A percentile compares a stretch with the other conserved stretches of the same genome.
These are phyloP conservation scores for Camellia lanceoleosa DNA, from an alignment of 148 eudicot genomes.

Conservation along the genomic window DNA sequence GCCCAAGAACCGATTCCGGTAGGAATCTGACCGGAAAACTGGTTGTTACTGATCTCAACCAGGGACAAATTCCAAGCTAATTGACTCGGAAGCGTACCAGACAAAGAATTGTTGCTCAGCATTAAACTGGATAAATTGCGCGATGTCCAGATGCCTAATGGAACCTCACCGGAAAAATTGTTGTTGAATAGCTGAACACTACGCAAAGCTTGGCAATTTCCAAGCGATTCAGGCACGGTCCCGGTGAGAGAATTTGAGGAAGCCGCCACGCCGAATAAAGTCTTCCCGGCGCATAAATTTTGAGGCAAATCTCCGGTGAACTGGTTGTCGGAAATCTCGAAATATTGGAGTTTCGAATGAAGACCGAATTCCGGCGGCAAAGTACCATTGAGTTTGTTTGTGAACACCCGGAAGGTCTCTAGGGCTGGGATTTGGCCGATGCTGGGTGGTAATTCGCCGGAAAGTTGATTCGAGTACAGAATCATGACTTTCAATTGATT, in stretches of 20 bases:
- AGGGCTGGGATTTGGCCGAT: conserved; percentile 37
- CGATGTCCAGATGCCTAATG: conserved; percentile 49
- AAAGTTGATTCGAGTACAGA: conserved; percentile 34
- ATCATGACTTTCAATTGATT: conserved; percentile 29
- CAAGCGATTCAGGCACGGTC: conserved; percentile 47
- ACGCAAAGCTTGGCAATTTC: conserved; percentile 29
- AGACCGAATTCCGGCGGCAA: conserved; percentile 54
- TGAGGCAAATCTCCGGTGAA: conserved; percentile 59
- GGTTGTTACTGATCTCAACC: conserved; percentile 50
- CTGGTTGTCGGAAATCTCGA: conserved; percentile 42
- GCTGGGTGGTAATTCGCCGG: conserved; percentile 40
- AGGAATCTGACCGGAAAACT: conserved; percentile 54
- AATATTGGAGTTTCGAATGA: conserved; percentile 40
- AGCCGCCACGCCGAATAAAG: conserved; percentile 43
- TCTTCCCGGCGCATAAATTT: conserved; percentile 37
- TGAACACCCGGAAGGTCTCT: conserved; percentile 25
- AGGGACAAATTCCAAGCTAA: conserved; percentile 43
- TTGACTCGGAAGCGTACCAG: conserved; percentile 50
- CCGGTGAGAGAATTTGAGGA: conserved; percentile 47
- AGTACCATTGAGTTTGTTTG: conserved; percentile 42
- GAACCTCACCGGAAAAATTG: conserved; percentile 49
- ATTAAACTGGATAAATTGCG: conserved; percentile 22
- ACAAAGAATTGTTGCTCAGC: conserved; percentile 39
- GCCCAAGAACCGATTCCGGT: conserved; percentile 34
- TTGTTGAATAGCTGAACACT: conserved; percentile 40